Evolutionary conservation across 768 basidiomycete species (phyloP).

Genomic region (Strobilomyces dryophilus): DNA sequence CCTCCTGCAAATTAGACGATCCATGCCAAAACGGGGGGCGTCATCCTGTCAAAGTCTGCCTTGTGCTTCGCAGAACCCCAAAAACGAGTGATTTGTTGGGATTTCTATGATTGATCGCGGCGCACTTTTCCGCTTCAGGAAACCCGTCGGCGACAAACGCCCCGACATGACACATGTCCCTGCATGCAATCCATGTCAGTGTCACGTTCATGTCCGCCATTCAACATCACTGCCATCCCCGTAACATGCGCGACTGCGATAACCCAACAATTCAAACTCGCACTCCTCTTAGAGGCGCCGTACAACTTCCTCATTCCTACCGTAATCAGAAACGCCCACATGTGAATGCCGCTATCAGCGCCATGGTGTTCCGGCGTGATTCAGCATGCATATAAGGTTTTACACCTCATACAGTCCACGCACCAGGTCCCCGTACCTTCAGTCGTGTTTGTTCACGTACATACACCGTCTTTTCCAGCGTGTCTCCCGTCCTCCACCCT

Average conservation of each 20-base stretch:
- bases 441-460: constrained; percentile 35
- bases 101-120: constrained; percentile 26
- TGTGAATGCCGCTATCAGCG: constrained; percentile 33
- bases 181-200: constrained; percentile 19
- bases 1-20: constrained; percentile 22
- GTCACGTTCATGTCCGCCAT: constrained; percentile 24
- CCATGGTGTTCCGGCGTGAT: constrained; percentile 26
- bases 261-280: constrained; percentile 15
- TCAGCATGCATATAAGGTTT: constrained; percentile 29
- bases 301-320: constrained; percentile 26
- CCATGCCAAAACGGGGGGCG: constrained; percentile 19
- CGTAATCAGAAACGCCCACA: constrained; percentile 33
- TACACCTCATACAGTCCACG: constrained; percentile 31
- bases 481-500: constrained; percentile 30
- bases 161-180: constrained; percentile 23
- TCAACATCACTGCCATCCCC: constrained; percentile 9
- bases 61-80: constrained; percentile 23
- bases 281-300: constrained; percentile 15
- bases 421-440: constrained; percentile 33
- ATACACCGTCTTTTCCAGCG: constrained; percentile 27
- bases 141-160: constrained; percentile 27
- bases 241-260: constrained; percentile 19
- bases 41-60: constrained; percentile 16
- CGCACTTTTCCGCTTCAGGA: constrained; percentile 19
- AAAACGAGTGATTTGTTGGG: constrained; percentile 21